Percentiles rank a stretch among this genome's conserved stretches.
phyloP scores from a whole-genome alignment of 371 early-diverging fungal species.

The Mucor racemosus region DNA sequence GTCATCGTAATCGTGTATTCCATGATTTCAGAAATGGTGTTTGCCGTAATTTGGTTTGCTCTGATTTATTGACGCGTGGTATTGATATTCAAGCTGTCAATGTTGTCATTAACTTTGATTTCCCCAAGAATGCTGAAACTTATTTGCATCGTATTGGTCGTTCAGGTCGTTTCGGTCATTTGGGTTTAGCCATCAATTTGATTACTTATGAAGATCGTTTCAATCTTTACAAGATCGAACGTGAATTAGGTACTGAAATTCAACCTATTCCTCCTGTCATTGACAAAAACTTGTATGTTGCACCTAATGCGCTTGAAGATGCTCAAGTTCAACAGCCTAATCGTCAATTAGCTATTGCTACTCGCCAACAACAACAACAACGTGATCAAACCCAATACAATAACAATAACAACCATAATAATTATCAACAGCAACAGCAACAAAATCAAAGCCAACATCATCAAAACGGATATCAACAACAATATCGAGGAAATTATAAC shows the following conservation, averaged over 20 bases:
- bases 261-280: slow-evolving; percentile 94
- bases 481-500: slow-evolving; percentile 17
- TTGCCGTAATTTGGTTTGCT: slow-evolving; percentile 95
- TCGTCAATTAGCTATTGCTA: slow-evolving; percentile 52
- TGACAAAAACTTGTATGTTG: slow-evolving; percentile 89
- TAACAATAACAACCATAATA: slow-evolving; percentile 6
- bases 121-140: slow-evolving; percentile 98
- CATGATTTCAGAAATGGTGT: slow-evolving; percentile 98
- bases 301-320: slow-evolving; percentile 68
- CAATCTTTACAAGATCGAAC: slow-evolving; percentile 95
- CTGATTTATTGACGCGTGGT: slow-evolving; percentile 97
- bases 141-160: slow-evolving; percentile 99
- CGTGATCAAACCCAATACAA: slow-evolving; percentile 42
- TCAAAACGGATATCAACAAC: slow-evolving; percentile 21
- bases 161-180: slow-evolving; percentile 96
- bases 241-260: slow-evolving; percentile 97
- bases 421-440: slow-evolving; percentile 9
- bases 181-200: slow-evolving; percentile 97
- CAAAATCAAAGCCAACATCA: slow-evolving; percentile 20
- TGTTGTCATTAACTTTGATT: slow-evolving; percentile 99
- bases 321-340: slow-evolving; percentile 52
- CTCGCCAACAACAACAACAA: slow-evolving; percentile 56
- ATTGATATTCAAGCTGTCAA: slow-evolving; percentile 99
- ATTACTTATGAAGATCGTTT: slow-evolving; percentile 96
- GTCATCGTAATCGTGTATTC: slow-evolving; percentile 97